Conservation (phyloP, 2,329 filamentous ascomycete species). For the Venturia asperata region DNA sequence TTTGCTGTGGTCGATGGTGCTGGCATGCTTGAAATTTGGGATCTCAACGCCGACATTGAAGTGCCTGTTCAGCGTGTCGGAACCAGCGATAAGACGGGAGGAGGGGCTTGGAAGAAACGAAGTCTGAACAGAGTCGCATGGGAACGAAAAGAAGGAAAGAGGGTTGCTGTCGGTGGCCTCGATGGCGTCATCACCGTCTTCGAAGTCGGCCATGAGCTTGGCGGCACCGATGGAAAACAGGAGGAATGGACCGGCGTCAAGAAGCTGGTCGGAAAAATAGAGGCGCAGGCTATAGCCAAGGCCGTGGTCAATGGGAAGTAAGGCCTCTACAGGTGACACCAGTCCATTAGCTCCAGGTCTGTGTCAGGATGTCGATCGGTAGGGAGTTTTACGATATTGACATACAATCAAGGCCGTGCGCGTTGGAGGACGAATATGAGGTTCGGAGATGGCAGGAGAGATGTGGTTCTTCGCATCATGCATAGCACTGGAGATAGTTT, state of each 20-base stretch:
- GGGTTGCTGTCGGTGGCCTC: slow-evolving; percentile 83
- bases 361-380: background rate
- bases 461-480: background rate
- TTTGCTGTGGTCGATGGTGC: slow-evolving; percentile 93
- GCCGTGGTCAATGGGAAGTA: slow-evolving; percentile 14
- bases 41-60: slow-evolving; percentile 85
- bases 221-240: slow-evolving; percentile 74
- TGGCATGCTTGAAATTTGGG: slow-evolving; percentile 89
- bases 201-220: slow-evolving; percentile 75
- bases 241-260: slow-evolving; percentile 95
- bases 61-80: slow-evolving; percentile 76
- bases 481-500: background rate
- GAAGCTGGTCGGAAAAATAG: slow-evolving; percentile 57
- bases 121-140: slow-evolving; percentile 92
- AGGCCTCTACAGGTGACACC: background rate
- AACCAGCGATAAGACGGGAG: slow-evolving; percentile 42
- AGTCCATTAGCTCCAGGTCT: background rate
- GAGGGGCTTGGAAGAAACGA: slow-evolving; percentile 57
- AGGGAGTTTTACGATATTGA: too few relatives aligned
- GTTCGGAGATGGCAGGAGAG: background rate
- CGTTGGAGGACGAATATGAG: background rate
- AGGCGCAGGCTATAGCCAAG: slow-evolving; percentile 16
- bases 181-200: slow-evolving; percentile 88
- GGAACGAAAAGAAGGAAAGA: slow-evolving; percentile 82
- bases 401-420: too few relatives aligned